Base-by-base conservation (phyloP, 1,139 yeast species). In the Yamadazyma epiphylla region DNA sequence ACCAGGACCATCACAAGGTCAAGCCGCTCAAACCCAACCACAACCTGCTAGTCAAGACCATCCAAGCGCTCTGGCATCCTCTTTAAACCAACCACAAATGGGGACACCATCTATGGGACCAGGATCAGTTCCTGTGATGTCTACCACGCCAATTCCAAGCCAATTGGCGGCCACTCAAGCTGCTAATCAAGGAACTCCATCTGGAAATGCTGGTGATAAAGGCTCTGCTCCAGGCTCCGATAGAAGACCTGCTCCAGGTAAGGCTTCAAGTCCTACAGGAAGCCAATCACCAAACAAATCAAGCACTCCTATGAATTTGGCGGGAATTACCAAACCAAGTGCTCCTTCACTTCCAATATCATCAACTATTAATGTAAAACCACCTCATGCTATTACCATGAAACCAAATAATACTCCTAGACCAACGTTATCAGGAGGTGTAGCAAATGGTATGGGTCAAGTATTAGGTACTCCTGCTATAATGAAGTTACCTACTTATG, bases 371-470 rank as follows among this genome's bases (percentile, higher is more conserved):
- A 74, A 80, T 27, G 79, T 86, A 6, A 72, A 75, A 36, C 74
- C 79, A 6, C 80, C 85, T 2, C 66, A 68, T 4, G 77, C 94
- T 0, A 79, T 79, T 2, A 58, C 78, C 1, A 67, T 79, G 37
- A 74, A 77, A 37, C 76, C 58, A 1, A 48, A 41, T 27, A 58
- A 57, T 17, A 64, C 60, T 33, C 73, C 76, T 33, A 71, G 96
- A 37, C 95, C 97, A 5, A 80, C 95, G 2, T 62, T 88, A 31
- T 71, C 88, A 16, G 94, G 94, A 27, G 96, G 96, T n/a, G 74
- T 78, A 29, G 88, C 95, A 3, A 72, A 80, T 33, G 63, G 70
- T 9, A 46, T 74, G 64, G 59, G 83, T 74, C 38, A 74, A 74
- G 32, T 78, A 72, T 24, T 69, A 73, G 54, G 80, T 20, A 77